phyloP scores from a whole-genome alignment of 371 early-diverging fungal genomes.

The Mortierella sp. region DNA sequence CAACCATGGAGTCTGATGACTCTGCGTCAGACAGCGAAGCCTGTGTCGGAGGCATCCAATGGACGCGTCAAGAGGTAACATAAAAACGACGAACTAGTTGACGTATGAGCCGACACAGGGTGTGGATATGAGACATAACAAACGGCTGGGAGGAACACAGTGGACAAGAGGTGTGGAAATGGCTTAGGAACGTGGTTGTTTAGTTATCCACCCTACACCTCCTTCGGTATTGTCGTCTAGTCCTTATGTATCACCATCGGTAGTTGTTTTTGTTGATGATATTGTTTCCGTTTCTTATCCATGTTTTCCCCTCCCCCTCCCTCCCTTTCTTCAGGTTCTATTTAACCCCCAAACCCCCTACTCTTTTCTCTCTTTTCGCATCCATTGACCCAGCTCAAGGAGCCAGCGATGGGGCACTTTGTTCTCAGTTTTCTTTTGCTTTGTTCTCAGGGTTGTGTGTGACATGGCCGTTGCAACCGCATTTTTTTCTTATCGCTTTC shows the following conservation, averaged over 20 bases:
- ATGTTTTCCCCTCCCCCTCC: neutral
- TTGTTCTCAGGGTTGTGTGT: neutral
- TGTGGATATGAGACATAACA: neutral
- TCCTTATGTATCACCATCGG: neutral
- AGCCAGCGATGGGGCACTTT: neutral
- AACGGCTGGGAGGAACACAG: neutral
- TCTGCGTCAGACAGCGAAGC: slow-evolving; percentile 33
- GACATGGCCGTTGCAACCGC: slow-evolving; percentile 3
- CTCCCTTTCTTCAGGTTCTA: neutral
- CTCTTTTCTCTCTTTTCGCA: neutral
- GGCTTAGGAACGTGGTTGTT: neutral
- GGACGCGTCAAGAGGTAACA: slow-evolving; percentile 53
- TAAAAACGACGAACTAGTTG: neutral
- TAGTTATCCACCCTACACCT: neutral
- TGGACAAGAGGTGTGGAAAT: neutral
- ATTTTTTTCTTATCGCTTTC: neutral
- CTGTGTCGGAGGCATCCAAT: slow-evolving; percentile 16
- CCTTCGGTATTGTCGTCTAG: too few species aligned
- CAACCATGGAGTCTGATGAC: slow-evolving; percentile 42
- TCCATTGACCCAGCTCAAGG: neutral
- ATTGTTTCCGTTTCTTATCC: neutral
- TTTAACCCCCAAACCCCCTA: neutral
- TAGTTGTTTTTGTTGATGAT: neutral
- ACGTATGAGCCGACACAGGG: neutral
- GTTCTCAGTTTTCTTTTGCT: neutral